A percentile compares a stretch with the other conserved stretches of the same genome.
Conservation (phyloP, 2,329 filamentous ascomycete species). For the Aspergillus unguis region DNA sequence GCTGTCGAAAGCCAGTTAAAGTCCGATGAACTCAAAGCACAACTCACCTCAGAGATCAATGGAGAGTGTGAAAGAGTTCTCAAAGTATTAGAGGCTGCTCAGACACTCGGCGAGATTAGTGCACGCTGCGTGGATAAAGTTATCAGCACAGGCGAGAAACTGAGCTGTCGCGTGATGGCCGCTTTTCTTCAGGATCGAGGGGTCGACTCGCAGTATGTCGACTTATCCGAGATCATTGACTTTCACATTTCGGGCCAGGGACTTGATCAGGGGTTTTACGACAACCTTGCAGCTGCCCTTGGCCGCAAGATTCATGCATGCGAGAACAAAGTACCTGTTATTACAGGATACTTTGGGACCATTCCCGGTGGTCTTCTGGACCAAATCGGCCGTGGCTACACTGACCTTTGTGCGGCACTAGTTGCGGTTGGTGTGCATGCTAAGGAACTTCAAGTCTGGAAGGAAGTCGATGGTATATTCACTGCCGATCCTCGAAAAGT, state of each 20-base stretch:
- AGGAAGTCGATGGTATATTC: slow-evolving; percentile 97
- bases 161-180: slow-evolving; percentile 90
- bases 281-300: slow-evolving; percentile 59
- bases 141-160: slow-evolving; percentile 91
- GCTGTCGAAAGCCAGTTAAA: slow-evolving; percentile 65
- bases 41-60: slow-evolving; percentile 65
- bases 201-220: slow-evolving; percentile 83
- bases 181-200: slow-evolving; percentile 75
- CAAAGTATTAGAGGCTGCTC: slow-evolving; percentile 67
- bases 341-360: slow-evolving; percentile 93
- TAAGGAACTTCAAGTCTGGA: slow-evolving; percentile 93
- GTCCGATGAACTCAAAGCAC: slow-evolving; percentile 54
- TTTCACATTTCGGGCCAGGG: slow-evolving; percentile 53
- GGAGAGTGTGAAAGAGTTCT: slow-evolving; percentile 76
- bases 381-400: slow-evolving; percentile 92
- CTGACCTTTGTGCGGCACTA: slow-evolving; percentile 89
- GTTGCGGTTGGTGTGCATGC: slow-evolving; percentile 86
- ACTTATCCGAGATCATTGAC: slow-evolving; percentile 77
- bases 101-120: slow-evolving; percentile 66
- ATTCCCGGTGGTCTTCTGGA: slow-evolving; percentile 88
- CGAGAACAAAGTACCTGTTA: slow-evolving; percentile 66
- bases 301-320: slow-evolving; percentile 64
- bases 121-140: slow-evolving; percentile 79
- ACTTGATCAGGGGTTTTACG: slow-evolving; percentile 68
- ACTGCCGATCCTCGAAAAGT: slow-evolving; percentile 82